Conservation (phyloP, 177 flowering plant genomes). For the Telopea speciosissima region DNA sequence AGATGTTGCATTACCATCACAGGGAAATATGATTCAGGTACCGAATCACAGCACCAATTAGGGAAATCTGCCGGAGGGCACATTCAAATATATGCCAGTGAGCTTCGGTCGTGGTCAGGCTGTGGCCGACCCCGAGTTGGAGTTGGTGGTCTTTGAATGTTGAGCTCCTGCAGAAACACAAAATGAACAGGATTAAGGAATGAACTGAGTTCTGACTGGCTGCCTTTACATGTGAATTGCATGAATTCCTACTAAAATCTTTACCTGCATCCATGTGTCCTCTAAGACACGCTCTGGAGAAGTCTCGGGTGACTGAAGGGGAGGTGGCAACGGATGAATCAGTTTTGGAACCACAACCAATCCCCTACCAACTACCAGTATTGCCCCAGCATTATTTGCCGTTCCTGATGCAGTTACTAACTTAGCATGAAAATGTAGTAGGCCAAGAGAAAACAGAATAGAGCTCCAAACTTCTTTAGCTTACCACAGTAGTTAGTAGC, state of each 20-base stretch:
- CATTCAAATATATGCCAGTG: conserved; percentile 70
- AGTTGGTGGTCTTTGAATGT: conserved; percentile 90
- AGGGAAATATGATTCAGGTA: conserved; percentile 2
- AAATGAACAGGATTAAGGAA: not conserved
- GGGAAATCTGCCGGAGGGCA: not conserved
- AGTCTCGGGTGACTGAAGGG: conserved; percentile 73
- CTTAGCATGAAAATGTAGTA: not conserved
- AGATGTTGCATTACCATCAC: not conserved
- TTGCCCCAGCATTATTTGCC: conserved; percentile 99
- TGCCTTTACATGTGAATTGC: not conserved
- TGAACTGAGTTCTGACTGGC: not conserved
- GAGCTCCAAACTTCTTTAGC: conserved; percentile 4
- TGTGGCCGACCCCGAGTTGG: conserved; percentile 90
- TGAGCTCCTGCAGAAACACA: conserved; percentile 53
- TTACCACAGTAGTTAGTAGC: conserved; percentile 98
- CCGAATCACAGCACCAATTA: not conserved
- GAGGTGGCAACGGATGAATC: conserved; percentile 97
- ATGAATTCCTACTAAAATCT: not conserved
- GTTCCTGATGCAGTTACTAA: conserved; percentile 49
- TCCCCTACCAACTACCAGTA: conserved; percentile 86
- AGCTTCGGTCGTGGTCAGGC: conserved; percentile 68
- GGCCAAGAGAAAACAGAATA: not conserved
- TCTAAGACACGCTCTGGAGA: conserved; percentile 65
- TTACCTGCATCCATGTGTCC: conserved; percentile 90
- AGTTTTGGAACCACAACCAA: conserved; percentile 87